These are phyloP conservation scores for Aaosphaeria arxii DNA, from an alignment of 2,329 filamentous ascomycete species.

Conservation along the genomic window DNA sequence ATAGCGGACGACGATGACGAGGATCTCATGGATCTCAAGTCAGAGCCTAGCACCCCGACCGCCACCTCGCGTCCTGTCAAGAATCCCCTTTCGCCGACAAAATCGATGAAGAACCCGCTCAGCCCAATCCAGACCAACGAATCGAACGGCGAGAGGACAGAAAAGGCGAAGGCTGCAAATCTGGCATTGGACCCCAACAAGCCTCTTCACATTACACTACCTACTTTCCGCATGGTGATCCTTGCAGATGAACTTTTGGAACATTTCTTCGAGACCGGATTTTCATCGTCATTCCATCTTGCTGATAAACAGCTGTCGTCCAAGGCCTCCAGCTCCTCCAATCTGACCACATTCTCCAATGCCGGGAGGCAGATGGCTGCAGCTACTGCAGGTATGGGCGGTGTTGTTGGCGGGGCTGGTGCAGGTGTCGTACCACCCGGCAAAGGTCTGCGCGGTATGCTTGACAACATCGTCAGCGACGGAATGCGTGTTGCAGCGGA, in stretches of 20 bases:
- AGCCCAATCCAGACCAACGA: background rate
- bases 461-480: constrained; percentile 97
- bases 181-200: constrained; percentile 88
- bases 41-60: constrained; percentile 34
- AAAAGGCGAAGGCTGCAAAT: constrained; percentile 74
- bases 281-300: constrained; percentile 88
- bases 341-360: constrained; percentile 82
- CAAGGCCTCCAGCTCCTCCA: constrained; percentile 56
- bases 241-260: constrained; percentile 93
- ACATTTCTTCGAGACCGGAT: constrained; percentile 95
- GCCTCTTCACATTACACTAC: constrained; percentile 90
- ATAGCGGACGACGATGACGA: constrained; percentile 71
- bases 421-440: constrained; percentile 59
- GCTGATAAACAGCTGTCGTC: constrained; percentile 59
- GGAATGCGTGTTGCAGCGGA: constrained; percentile 95
- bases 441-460: constrained; percentile 82
- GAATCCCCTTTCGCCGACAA: constrained; percentile 8
- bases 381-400: constrained; percentile 37
- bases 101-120: constrained; percentile 11
- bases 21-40: constrained; percentile 57
- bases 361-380: constrained; percentile 50
- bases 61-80: constrained; percentile 15
- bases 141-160: constrained; percentile 22
- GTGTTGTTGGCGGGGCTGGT: constrained; percentile 43
- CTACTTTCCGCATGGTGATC: constrained; percentile 98